phyloP scores from a whole-genome alignment of 2,329 filamentous ascomycete species.

The Trichophyton verrucosum region DNA sequence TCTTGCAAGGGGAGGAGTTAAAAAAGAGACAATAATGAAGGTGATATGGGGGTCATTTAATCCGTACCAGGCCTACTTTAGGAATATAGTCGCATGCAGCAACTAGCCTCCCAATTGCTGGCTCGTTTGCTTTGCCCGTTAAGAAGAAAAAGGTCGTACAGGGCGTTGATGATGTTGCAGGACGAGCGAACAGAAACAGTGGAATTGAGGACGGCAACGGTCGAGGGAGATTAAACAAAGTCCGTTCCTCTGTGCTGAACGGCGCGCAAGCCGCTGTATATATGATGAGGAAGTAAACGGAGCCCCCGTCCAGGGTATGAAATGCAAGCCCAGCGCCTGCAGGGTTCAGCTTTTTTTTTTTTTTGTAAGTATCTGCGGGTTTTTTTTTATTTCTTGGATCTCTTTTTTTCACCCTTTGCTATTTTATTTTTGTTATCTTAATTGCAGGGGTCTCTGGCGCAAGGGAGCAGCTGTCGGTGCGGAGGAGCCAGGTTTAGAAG shows the following conservation, averaged over 20 bases:
- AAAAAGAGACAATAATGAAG: too few relatives aligned
- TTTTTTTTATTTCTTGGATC: neutral
- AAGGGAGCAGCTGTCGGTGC: neutral
- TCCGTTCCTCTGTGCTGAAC: neutral
- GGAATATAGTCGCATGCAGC: neutral
- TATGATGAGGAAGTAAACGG: neutral
- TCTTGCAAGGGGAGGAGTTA: neutral
- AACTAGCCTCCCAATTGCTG: neutral
- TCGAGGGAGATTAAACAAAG: neutral
- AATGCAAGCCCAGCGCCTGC: neutral
- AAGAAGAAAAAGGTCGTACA: neutral
- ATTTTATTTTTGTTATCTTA: neutral
- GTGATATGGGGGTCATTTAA: neutral
- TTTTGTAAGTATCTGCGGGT: neutral
- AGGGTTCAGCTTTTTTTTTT: conserved; percentile 1
- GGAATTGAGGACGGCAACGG: neutral
- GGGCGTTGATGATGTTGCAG: neutral
- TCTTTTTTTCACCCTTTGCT: neutral
- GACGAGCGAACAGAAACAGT: neutral
- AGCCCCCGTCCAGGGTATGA: neutral
- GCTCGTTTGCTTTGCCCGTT: neutral
- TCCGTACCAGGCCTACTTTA: neutral
- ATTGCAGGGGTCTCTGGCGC: neutral
- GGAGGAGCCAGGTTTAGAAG: neutral
- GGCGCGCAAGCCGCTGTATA: conserved; percentile 1